phyloP scores from a whole-genome alignment of 2,329 filamentous ascomycete species.

The Penicillium sp. region DNA sequence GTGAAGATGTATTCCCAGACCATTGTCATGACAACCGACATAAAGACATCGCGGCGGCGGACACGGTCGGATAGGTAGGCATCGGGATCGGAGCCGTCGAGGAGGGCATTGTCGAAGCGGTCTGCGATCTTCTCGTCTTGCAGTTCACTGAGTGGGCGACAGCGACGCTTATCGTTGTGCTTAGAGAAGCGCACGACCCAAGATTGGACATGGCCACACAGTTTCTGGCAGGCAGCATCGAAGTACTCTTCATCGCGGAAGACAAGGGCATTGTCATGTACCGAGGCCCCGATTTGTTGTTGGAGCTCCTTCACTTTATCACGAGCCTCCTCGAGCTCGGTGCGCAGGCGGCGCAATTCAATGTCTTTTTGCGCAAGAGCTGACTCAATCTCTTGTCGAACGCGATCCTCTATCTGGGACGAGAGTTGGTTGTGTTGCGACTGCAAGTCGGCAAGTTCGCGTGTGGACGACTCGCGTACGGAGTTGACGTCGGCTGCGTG shows the following conservation, averaged over 20 bases:
- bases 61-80: slow-evolving; percentile 83
- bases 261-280: slow-evolving; percentile 70
- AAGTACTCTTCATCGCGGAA: slow-evolving; percentile 92
- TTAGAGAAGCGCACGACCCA: slow-evolving; percentile 99
- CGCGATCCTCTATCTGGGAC: slow-evolving; percentile 59
- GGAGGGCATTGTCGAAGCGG: slow-evolving; percentile 86
- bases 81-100: slow-evolving; percentile 93
- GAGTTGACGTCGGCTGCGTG: slow-evolving; percentile 68
- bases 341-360: slow-evolving; percentile 74
- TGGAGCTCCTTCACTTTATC: slow-evolving; percentile 61
- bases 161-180: slow-evolving; percentile 88
- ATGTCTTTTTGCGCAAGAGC: slow-evolving; percentile 77
- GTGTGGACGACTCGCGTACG: slow-evolving; percentile 60
- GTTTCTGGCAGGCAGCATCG: slow-evolving; percentile 85
- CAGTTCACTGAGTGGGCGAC: slow-evolving; percentile 77
- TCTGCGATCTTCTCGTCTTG: slow-evolving; percentile 91
- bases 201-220: slow-evolving; percentile 93
- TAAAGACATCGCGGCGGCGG: slow-evolving; percentile 87
- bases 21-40: slow-evolving; percentile 99
- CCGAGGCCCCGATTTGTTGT: slow-evolving; percentile 56
- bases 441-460: slow-evolving; percentile 68
- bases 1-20: slow-evolving; percentile 99
- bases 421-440: slow-evolving; percentile 62
- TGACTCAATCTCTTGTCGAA: slow-evolving; percentile 60
- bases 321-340: slow-evolving; percentile 70